These are phyloP conservation scores for Aurinia saxatilis DNA, from an alignment of 345 rosid genomes.

Conservation along the genomic window DNA sequence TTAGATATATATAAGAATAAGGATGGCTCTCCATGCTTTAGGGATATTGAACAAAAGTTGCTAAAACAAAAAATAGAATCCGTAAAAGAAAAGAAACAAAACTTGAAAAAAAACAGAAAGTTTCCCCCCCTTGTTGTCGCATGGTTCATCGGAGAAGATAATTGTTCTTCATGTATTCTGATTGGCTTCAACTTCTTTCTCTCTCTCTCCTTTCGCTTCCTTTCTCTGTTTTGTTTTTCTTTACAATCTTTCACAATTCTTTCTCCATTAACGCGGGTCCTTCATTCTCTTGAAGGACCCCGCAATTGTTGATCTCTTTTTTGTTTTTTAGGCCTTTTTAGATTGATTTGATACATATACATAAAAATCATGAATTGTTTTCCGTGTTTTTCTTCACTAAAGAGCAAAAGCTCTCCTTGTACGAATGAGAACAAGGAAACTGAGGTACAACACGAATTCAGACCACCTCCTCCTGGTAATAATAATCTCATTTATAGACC, in stretches of 20 bases:
- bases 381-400: constrained; percentile 57
- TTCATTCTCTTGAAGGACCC: constrained; percentile 47
- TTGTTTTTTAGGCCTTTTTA: not conserved
- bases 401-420: constrained; percentile 23
- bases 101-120: not conserved
- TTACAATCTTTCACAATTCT: constrained; percentile 10
- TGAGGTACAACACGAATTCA: constrained; percentile 6
- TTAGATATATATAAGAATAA: constrained; percentile 10
- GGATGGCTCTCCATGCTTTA: constrained; percentile 31
- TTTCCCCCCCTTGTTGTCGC: constrained; percentile 18
- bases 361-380: constrained; percentile 56
- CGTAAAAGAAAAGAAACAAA: not conserved
- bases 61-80: constrained; percentile 14
- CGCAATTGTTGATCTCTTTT: constrained; percentile 12
- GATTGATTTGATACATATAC: not conserved
- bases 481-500: too few relatives aligned
- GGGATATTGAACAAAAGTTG: constrained; percentile 13
- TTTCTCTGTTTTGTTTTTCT: constrained; percentile 12
- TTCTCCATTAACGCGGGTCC: constrained; percentile 39
- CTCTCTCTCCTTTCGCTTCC: not conserved
- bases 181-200: constrained; percentile 11
- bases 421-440: constrained; percentile 5
- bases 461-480: constrained; percentile 14
- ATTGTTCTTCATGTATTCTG: constrained; percentile 15
- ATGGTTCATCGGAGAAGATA: constrained; percentile 17